Conservation (phyloP, 768 basidiomycete species). For the Pisolithus microcarpus region DNA sequence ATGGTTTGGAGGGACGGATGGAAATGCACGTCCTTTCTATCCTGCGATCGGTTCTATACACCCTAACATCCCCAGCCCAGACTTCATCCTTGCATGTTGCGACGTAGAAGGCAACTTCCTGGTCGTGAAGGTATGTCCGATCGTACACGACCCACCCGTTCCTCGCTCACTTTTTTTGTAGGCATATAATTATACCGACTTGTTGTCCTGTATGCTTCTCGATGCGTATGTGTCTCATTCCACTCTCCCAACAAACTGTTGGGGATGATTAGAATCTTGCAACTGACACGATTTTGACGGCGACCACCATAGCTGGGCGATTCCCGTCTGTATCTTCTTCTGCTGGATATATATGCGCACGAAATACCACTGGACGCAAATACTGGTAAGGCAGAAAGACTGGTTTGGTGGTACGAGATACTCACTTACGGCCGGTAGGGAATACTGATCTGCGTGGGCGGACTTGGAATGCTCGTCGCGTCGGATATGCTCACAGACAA, state of each 20-base stretch:
- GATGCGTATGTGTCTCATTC: slow-evolving; percentile 52
- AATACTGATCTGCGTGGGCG: slow-evolving; percentile 62
- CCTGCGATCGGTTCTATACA: slow-evolving; percentile 3
- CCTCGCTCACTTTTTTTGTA: slow-evolving; percentile 15
- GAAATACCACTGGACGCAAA: slow-evolving; percentile 77
- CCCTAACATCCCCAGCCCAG: slow-evolving; percentile 28
- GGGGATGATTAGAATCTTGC: neutral
- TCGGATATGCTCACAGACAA: slow-evolving; percentile 76
- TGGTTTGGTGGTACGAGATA: neutral
- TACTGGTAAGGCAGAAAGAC: slow-evolving; percentile 44
- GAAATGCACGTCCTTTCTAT: slow-evolving; percentile 58
- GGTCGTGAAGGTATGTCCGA: slow-evolving; percentile 55
- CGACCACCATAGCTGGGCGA: slow-evolving; percentile 80
- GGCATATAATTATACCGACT: slow-evolving; percentile 82
- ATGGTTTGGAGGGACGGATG: slow-evolving; percentile 72
- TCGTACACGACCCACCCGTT: neutral
- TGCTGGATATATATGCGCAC: slow-evolving; percentile 79
- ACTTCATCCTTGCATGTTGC: slow-evolving; percentile 68
- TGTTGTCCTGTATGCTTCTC: slow-evolving; percentile 87
- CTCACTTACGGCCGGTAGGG: slow-evolving; percentile 37
- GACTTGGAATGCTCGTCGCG: slow-evolving; percentile 72
- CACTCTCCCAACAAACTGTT: neutral
- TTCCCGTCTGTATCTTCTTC: slow-evolving; percentile 79
- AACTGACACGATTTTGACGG: slow-evolving; percentile 2
- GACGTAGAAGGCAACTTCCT: slow-evolving; percentile 89